These are phyloP conservation scores for Tulasnella sp. DNA, from an alignment of 768 basidiomycete species.

Conservation along the genomic window DNA sequence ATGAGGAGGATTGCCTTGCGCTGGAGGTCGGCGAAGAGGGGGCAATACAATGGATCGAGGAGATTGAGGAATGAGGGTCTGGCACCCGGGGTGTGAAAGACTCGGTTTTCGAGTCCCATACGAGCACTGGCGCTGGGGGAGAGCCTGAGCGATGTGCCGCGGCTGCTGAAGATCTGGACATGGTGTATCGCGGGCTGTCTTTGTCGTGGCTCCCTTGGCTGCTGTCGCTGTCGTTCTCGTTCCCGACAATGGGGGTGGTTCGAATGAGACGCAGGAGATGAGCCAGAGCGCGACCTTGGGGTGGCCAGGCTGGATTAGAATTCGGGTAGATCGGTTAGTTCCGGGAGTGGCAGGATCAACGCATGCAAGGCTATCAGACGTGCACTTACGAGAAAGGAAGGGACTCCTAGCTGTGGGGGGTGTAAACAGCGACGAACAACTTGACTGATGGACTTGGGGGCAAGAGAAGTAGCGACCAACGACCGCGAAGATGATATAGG, in stretches of 20 bases:
- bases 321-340: background rate
- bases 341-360: background rate
- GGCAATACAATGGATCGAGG: background rate
- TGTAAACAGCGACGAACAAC: background rate
- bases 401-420: background rate
- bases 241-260: background rate
- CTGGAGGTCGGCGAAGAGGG: background rate
- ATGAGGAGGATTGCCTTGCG: background rate
- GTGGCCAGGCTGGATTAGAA: background rate
- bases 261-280: background rate
- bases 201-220: background rate
- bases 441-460: background rate
- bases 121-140: conserved; percentile 10
- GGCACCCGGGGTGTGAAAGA: conserved; percentile 3
- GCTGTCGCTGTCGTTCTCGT: background rate
- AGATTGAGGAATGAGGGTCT: conserved; percentile 19
- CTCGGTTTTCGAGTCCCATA: conserved; percentile 22
- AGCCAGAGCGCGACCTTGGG: background rate
- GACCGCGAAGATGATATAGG: background rate
- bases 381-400: conserved; percentile 9
- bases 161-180: background rate
- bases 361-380: conserved; percentile 1
- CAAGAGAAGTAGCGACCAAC: background rate
- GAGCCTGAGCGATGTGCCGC: background rate
- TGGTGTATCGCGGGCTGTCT: background rate